Evolutionary conservation across 176 grass and related monocot species (phyloP).

Genomic region (Olyra latifolia): DNA sequence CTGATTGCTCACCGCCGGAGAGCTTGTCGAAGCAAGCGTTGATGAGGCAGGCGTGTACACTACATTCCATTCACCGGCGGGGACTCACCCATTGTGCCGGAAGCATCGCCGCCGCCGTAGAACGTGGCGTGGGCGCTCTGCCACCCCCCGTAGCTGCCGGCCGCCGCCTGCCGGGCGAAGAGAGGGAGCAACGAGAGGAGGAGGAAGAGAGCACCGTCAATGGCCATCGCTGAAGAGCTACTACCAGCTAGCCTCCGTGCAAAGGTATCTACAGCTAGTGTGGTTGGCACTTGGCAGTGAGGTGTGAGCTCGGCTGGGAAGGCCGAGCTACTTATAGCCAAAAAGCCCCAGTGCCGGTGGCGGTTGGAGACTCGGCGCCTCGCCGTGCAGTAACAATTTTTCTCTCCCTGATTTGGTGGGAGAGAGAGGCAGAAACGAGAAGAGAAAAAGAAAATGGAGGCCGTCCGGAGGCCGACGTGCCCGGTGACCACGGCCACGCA

Average conservation of each 20-base stretch:
- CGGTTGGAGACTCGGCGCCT: constrained; percentile 28
- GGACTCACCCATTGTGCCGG: constrained; percentile 82
- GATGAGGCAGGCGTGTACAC: too few species aligned
- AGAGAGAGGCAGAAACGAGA: neutral
- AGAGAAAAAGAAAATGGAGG: neutral
- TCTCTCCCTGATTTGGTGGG: neutral
- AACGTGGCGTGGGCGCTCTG: constrained; percentile 84
- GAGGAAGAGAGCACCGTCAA: constrained; percentile 18
- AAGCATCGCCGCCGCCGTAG: constrained; percentile 88
- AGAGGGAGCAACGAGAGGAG: constrained; percentile 13
- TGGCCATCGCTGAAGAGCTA: constrained; percentile 13
- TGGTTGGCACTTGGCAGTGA: constrained; percentile 34
- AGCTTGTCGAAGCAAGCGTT: too few species aligned
- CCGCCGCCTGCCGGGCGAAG: constrained; percentile 25
- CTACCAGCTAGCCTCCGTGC: neutral
- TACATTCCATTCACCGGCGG: neutral
- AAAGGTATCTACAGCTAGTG: neutral
- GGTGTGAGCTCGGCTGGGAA: neutral
- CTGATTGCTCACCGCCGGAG: too few species aligned
- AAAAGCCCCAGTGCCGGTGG: constrained; percentile 6
- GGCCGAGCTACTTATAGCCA: constrained; percentile 34
- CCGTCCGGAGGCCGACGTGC: neutral
- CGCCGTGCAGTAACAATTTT: neutral
- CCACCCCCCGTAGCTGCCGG: constrained; percentile 54
- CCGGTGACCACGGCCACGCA: constrained; percentile 7